Percentiles rank a stretch among this genome's conserved stretches.
These are phyloP conservation scores for Aspergillus bombycis DNA, from an alignment of 2,329 filamentous ascomycete genomes.

Conservation along the genomic window DNA sequence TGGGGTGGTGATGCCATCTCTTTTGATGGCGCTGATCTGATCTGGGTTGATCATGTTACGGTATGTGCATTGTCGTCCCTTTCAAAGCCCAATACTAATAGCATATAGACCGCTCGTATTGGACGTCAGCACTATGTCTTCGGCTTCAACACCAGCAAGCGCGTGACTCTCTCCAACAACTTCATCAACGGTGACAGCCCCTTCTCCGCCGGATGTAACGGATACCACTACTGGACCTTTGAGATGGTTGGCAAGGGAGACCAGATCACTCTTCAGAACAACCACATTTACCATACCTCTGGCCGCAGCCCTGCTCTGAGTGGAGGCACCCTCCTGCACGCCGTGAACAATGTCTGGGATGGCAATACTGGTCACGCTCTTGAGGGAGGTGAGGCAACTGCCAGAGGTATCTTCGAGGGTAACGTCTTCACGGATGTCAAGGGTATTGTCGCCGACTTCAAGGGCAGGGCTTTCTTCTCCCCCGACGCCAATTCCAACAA, in stretches of 20 bases:
- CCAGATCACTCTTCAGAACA: slow-evolving; percentile 59
- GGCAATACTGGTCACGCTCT: slow-evolving; percentile 60
- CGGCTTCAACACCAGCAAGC: slow-evolving; percentile 55
- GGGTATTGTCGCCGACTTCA: not conserved
- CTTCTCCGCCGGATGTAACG: slow-evolving; percentile 62
- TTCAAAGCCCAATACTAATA: not conserved
- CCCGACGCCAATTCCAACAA: not conserved
- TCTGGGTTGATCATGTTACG: slow-evolving; percentile 54
- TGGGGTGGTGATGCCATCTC: slow-evolving; percentile 62
- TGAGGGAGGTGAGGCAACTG: slow-evolving; percentile 36
- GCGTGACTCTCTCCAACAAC: slow-evolving; percentile 63
- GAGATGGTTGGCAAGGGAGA: slow-evolving; percentile 57
- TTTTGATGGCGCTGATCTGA: slow-evolving; percentile 42
- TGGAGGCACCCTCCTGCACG: slow-evolving; percentile 61
- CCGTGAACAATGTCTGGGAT: slow-evolving; percentile 63
- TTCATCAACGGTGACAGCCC: slow-evolving; percentile 59
- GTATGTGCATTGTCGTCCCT: not conserved
- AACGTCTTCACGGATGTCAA: not conserved
- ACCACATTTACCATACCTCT: slow-evolving; percentile 63
- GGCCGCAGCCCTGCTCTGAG: slow-evolving; percentile 62
- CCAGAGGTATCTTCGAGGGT: not conserved
- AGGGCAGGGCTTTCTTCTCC: not conserved
- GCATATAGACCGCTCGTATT: slow-evolving; percentile 53
- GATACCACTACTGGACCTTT: slow-evolving; percentile 54
- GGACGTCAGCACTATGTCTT: slow-evolving; percentile 64